Percentiles rank a stretch among this genome's conserved stretches.
Evolutionary conservation across 176 grass and related monocot species (phyloP).

Genomic region (Avena sativa): DNA sequence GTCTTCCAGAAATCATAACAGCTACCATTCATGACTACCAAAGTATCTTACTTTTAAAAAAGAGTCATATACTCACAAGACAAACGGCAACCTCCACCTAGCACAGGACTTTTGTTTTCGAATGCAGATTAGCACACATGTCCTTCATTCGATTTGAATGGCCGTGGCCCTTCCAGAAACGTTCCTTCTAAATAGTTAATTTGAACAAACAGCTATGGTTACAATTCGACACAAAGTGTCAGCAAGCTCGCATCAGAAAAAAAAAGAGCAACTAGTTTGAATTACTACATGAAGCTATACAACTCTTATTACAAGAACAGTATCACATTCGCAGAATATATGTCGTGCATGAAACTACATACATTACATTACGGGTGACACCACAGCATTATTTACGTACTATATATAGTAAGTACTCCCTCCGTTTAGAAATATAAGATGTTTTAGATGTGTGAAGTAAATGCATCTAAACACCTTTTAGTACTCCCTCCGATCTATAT

Average conservation of each 20-base stretch:
- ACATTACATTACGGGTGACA: not conserved
- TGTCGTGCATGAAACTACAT: not conserved
- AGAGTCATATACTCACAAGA: too few species aligned
- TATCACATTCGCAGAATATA: not conserved
- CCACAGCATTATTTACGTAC: constrained; percentile 30
- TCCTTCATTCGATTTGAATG: not conserved
- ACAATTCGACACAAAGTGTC: not conserved
- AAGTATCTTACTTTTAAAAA: too few species aligned
- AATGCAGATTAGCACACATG: not conserved
- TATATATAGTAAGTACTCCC: not conserved
- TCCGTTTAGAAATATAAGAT: too few species aligned
- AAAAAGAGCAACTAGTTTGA: not conserved
- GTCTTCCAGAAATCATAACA: too few species aligned
- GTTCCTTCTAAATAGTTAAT: not conserved
- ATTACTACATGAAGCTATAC: not conserved
- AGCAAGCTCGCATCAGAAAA: too few species aligned
- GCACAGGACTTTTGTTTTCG: not conserved
- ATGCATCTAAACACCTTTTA: too few species aligned
- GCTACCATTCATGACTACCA: too few species aligned
- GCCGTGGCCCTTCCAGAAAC: not conserved
- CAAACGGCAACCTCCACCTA: not conserved
- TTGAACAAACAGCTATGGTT: not conserved
- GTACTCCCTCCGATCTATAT: too few species aligned
- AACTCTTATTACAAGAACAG: constrained; percentile 18
- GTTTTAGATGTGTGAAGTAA: too few species aligned